Conservation (phyloP, 1,139 yeast species). For the Lodderomyces orthopsilosis region DNA sequence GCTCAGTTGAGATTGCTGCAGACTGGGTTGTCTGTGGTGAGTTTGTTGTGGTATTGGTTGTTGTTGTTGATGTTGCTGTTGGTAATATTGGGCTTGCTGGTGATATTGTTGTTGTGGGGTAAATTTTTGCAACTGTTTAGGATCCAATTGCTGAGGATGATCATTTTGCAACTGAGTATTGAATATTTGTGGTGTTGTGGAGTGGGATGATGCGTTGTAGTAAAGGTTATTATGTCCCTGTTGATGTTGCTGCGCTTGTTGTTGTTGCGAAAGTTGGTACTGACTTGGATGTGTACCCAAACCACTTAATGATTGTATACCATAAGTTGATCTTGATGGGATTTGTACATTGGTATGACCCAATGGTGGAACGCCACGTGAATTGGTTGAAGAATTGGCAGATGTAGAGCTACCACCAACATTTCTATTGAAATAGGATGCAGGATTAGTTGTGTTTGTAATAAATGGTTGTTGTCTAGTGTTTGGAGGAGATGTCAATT, state of each 20-base stretch:
- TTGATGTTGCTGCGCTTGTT: slow-evolving; percentile 12
- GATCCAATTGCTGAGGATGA: slow-evolving; percentile 16
- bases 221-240: slow-evolving; percentile 5
- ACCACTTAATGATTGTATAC: slow-evolving; percentile 2
- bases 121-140: slow-evolving; percentile 15
- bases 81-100: slow-evolving; percentile 14
- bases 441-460: neutral
- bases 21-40: slow-evolving; percentile 11
- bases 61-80: slow-evolving; percentile 13
- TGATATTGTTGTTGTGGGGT: slow-evolving; percentile 10
- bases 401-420: slow-evolving; percentile 1
- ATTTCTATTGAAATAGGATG: slow-evolving; percentile 5
- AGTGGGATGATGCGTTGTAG: slow-evolving; percentile 15
- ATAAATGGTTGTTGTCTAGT: slow-evolving; percentile 4
- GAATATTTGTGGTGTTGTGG: slow-evolving; percentile 10
- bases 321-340: slow-evolving; percentile 4
- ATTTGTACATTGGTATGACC: slow-evolving; percentile 3
- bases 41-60: too few relatives aligned
- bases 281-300: slow-evolving; percentile 4
- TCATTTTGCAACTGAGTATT: slow-evolving; percentile 11
- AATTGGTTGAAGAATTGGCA: neutral
- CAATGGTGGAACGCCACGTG: slow-evolving; percentile 6
- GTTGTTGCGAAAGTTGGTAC: slow-evolving; percentile 17
- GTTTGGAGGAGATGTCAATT: slow-evolving; percentile 8
- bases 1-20: neutral